Evolutionary conservation across 2,329 filamentous ascomycete genomes (phyloP).

Genomic region (Clarireedia hainanense): DNA sequence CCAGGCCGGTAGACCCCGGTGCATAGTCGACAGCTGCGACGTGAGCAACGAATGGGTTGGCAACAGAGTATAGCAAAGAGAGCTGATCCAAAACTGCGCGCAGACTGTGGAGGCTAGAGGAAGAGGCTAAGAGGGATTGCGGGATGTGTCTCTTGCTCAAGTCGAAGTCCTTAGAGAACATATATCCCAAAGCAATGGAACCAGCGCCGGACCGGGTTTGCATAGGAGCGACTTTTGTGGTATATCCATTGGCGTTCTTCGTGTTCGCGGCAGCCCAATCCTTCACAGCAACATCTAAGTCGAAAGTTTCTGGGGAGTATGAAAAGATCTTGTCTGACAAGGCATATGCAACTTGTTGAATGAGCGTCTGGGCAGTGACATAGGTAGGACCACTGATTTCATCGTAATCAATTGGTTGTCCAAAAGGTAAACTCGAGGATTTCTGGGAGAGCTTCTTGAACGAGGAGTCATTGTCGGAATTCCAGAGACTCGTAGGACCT

Average conservation of each 20-base stretch:
- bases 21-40: conserved; percentile 85
- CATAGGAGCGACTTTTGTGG: conserved; percentile 69
- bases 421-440: conserved; percentile 50
- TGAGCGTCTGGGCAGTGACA: conserved; percentile 82
- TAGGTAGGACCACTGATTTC: conserved; percentile 82
- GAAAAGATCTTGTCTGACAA: conserved; percentile 97
- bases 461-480: conserved; percentile 19
- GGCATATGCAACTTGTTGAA: conserved; percentile 92
- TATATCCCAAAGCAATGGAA: conserved; percentile 86
- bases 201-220: conserved; percentile 87
- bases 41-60: conserved; percentile 88
- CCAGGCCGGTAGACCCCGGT: conserved; percentile 54
- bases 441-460: conserved; percentile 25
- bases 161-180: conserved; percentile 97
- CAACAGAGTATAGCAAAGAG: conserved; percentile 80
- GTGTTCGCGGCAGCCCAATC: conserved; percentile 64
- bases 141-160: conserved; percentile 83
- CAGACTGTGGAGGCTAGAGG: conserved; percentile 71
- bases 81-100: conserved; percentile 85
- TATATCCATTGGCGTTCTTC: conserved; percentile 74
- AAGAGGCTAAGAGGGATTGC: conserved; percentile 82
- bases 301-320: conserved; percentile 90
- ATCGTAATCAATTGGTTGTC: conserved; percentile 44
- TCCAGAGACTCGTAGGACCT: conserved; percentile 26
- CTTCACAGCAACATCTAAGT: conserved; percentile 76